These are phyloP conservation scores for Salix arbutifolia DNA, from an alignment of 345 rosid genomes.

Conservation along the genomic window DNA sequence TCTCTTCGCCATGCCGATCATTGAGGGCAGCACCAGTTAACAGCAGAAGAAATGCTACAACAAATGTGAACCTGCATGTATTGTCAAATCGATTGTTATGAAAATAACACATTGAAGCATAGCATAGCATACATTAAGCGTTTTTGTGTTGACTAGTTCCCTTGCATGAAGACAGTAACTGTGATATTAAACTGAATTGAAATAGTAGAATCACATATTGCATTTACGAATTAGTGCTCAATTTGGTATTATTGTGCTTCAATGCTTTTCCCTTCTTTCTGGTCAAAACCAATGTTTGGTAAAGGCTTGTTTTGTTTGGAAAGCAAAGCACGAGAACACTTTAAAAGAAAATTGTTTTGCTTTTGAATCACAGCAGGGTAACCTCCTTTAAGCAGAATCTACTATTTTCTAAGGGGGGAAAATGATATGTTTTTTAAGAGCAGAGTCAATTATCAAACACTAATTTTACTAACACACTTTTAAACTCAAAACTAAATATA, in stretches of 20 bases:
- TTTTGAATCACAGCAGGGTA: not conserved
- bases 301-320: not conserved
- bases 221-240: not conserved
- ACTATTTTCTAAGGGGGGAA: not conserved
- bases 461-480: no score
- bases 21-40: conserved; percentile 80
- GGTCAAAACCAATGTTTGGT: not conserved
- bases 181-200: not conserved
- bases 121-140: no score
- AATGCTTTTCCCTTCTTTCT: not conserved
- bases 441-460: not conserved
- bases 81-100: not conserved
- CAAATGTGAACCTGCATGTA: conserved; percentile 71
- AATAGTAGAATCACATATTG: no score
- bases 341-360: no score
- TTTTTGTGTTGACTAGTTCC: no score
- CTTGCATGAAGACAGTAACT: no score
- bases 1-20: conserved; percentile 51
- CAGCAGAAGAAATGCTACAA: conserved; percentile 65
- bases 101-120: not conserved
- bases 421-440: not conserved
- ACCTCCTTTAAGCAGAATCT: not conserved
- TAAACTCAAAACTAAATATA: not conserved
- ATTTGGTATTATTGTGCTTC: not conserved
- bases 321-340: no score